Evolutionary conservation across 306 rosid species (phyloP).

Genomic region (Glycine soja): DNA sequence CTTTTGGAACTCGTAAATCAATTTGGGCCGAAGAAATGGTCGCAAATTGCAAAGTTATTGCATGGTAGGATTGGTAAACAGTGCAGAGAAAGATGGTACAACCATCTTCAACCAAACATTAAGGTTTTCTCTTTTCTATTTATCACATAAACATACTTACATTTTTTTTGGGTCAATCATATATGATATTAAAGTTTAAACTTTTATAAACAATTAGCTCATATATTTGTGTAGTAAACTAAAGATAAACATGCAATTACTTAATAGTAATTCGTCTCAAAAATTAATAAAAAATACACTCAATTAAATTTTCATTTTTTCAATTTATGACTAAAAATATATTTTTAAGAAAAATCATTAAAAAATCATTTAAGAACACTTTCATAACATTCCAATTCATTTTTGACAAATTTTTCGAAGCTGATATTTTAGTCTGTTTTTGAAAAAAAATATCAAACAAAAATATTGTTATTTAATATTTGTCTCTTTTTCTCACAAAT

Average conservation of each 20-base stretch:
- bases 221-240: background rate
- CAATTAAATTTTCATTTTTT: background rate
- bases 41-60: constrained; percentile 60
- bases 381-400: background rate
- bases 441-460: background rate
- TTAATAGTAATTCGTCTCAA: background rate
- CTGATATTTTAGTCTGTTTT: background rate
- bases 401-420: background rate
- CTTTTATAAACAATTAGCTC: background rate
- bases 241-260: background rate
- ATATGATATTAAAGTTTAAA: background rate
- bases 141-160: background rate
- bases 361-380: too few relatives aligned
- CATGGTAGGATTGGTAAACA: constrained; percentile 72
- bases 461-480: background rate
- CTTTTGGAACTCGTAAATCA: constrained; percentile 51
- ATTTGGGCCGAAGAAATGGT: constrained; percentile 68
- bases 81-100: constrained; percentile 87
- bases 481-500: background rate
- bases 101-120: constrained; percentile 76
- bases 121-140: constrained; percentile 51
- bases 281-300: background rate
- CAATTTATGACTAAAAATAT: background rate
- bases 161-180: background rate
- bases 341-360: background rate